Percentiles rank a stretch among this genome's conserved stretches.
Evolutionary conservation across 2,329 filamentous ascomycete species (phyloP).

Genomic region (Botrytis paeoniae): DNA sequence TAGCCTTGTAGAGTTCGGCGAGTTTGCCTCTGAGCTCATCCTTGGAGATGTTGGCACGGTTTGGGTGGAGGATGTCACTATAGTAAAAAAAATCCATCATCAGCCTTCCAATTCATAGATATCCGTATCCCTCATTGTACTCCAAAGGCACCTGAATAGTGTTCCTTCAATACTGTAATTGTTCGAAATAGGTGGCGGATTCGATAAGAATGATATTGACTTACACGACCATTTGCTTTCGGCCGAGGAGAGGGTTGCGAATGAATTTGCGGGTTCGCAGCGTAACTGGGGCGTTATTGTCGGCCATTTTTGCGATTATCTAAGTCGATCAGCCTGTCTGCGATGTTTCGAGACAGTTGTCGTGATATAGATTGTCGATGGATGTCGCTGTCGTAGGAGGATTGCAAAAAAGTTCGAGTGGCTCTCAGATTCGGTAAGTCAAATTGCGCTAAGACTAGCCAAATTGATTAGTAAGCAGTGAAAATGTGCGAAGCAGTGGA

Average conservation of each 20-base stretch:
- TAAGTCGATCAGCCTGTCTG: constrained; percentile 34
- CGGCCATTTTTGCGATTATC: constrained; percentile 76
- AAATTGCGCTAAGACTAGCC: constrained; percentile 26
- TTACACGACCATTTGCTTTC: constrained; percentile 99
- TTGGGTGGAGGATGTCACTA: constrained; percentile 99
- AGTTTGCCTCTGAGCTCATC: constrained; percentile 97
- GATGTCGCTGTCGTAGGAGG: constrained; percentile 32
- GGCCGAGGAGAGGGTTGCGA: constrained; percentile 96
- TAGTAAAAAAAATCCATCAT: constrained; percentile 26
- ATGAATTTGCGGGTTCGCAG: constrained; percentile 99
- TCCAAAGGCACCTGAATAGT: background rate
- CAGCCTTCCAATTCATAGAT: constrained; percentile 21
- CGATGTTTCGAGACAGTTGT: constrained; percentile 35
- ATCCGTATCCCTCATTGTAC: constrained; percentile 13
- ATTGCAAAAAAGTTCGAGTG: constrained; percentile 25
- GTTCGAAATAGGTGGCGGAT: constrained; percentile 22
- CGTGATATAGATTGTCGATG: constrained; percentile 34
- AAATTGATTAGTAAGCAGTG: constrained; percentile 25
- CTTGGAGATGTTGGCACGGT: constrained; percentile 98
- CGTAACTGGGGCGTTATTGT: constrained; percentile 73
- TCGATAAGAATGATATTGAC: constrained; percentile 41
- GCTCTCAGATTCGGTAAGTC: constrained; percentile 23
- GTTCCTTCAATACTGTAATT: background rate
- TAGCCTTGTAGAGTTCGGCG: constrained; percentile 93
- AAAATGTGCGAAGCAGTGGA: constrained; percentile 22